Conservation (phyloP, 169 alveolate species). For the Prorocentrum cordatum region DNA sequence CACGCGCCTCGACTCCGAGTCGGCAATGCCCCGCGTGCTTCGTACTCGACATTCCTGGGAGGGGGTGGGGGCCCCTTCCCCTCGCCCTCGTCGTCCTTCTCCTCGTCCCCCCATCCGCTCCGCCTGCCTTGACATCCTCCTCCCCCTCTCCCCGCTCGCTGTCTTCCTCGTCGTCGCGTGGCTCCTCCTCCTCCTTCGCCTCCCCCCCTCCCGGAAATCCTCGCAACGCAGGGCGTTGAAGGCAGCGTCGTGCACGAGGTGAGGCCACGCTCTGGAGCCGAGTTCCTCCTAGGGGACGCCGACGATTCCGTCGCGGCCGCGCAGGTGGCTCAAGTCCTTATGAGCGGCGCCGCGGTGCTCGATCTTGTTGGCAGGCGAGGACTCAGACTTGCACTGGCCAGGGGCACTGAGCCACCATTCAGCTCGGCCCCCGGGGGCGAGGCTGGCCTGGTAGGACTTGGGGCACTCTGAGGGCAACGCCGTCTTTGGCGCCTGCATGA, state of each 20-base stretch:
- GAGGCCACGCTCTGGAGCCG: not conserved
- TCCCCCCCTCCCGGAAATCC: no score
- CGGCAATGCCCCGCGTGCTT: not conserved
- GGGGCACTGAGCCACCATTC: not conserved
- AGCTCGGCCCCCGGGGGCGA: not conserved
- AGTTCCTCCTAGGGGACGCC: not conserved
- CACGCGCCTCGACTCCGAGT: not conserved
- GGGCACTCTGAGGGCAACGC: not conserved
- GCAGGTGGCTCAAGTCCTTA: not conserved
- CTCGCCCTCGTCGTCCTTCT: no score
- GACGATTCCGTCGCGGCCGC: not conserved
- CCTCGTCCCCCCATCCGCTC: no score
- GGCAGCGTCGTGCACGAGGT: not conserved
- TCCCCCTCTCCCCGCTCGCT: no score
- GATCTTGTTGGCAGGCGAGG: not conserved
- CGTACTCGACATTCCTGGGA: not conserved
- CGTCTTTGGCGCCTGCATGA: not conserved
- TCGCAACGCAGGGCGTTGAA: not conserved
- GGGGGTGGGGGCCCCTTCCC: no score
- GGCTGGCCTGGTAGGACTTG: conserved; percentile 2
- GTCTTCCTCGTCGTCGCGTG: no score
- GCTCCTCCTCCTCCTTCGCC: no score
- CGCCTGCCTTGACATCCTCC: no score
- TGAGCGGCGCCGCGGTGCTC: not conserved
- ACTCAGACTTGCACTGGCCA: not conserved